Evolutionary conservation across 2,329 filamentous ascomycete species (phyloP).

Genomic region (Paracamarosporium sp.): DNA sequence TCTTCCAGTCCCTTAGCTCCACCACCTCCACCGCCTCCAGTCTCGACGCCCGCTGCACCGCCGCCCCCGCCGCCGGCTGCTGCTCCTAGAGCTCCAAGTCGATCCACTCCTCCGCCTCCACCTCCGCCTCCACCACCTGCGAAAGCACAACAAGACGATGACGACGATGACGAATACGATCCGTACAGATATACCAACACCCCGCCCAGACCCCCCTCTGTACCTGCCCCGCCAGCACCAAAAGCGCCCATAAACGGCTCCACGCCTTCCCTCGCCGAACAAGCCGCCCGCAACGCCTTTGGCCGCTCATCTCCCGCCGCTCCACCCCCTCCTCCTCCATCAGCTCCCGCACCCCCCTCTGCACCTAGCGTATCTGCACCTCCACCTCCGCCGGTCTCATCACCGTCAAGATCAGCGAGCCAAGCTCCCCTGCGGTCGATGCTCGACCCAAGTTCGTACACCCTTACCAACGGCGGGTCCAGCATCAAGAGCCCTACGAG

Average conservation of each 20-base stretch:
- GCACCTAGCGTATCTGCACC: constrained; percentile 49
- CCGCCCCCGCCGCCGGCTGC: constrained; percentile 44
- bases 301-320: constrained; percentile 52
- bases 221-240: constrained; percentile 48
- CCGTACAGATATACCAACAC: constrained; percentile 61
- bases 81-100: constrained; percentile 25
- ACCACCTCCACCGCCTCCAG: constrained; percentile 49
- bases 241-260: constrained; percentile 55
- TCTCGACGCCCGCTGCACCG: constrained; percentile 51
- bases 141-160: constrained; percentile 11
- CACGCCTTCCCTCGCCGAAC: constrained; percentile 60
- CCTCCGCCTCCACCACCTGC: constrained; percentile 51
- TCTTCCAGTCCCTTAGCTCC: constrained; percentile 50
- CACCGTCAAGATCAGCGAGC: constrained; percentile 39
- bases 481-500: constrained; percentile 29
- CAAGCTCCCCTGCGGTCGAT: constrained; percentile 64
- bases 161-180: constrained; percentile 27
- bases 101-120: constrained; percentile 30
- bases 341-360: constrained; percentile 50
- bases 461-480: constrained; percentile 54
- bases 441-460: constrained; percentile 79
- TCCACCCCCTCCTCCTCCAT: constrained; percentile 51
- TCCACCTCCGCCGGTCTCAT: constrained; percentile 41
- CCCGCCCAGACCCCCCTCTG: constrained; percentile 25
- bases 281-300: constrained; percentile 66